A percentile compares a stretch with the other conserved stretches of the same genome.
These are phyloP conservation scores for Leptodontidium sp. DNA, from an alignment of 2,329 filamentous ascomycete species.

Conservation along the genomic window DNA sequence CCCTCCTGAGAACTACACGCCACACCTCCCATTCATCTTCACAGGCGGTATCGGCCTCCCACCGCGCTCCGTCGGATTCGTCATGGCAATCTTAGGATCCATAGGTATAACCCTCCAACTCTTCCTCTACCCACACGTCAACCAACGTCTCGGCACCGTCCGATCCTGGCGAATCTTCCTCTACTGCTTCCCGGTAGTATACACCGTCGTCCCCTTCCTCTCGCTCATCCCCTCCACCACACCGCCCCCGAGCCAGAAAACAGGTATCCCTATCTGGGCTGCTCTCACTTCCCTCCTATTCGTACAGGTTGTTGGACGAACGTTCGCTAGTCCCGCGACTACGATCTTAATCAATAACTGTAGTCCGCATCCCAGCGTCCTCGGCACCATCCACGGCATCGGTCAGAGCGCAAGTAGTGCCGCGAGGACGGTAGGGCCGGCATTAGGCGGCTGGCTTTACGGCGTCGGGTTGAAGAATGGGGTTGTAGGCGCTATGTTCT, in stretches of 20 bases:
- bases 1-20: slow-evolving; percentile 58
- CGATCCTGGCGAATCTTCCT: slow-evolving; percentile 73
- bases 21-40: slow-evolving; percentile 49
- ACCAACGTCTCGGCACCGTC: slow-evolving; percentile 72
- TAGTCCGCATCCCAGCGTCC: slow-evolving; percentile 63
- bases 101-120: slow-evolving; percentile 80
- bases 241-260: slow-evolving; percentile 42
- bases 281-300: slow-evolving; percentile 52
- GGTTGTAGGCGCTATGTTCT: slow-evolving; percentile 56
- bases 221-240: slow-evolving; percentile 64
- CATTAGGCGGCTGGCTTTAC: slow-evolving; percentile 67
- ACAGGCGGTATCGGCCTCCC: slow-evolving; percentile 80
- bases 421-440: slow-evolving; percentile 66
- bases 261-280: slow-evolving; percentile 42
- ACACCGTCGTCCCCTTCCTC: slow-evolving; percentile 74
- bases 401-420: slow-evolving; percentile 67
- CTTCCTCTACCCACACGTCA: slow-evolving; percentile 73
- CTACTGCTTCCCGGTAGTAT: slow-evolving; percentile 74
- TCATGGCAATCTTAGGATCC: slow-evolving; percentile 78
- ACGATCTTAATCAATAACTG: slow-evolving; percentile 70
- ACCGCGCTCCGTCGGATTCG: slow-evolving; percentile 75
- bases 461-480: slow-evolving; percentile 65
- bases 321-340: slow-evolving; percentile 68
- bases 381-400: slow-evolving; percentile 65
- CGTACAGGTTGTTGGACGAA: slow-evolving; percentile 76